Evolutionary conservation across 495 filamentous ascomycete genomes (phyloP), one percentile per base, ranked within the genome.

Genomic region (Neurospora sp.): DNA sequence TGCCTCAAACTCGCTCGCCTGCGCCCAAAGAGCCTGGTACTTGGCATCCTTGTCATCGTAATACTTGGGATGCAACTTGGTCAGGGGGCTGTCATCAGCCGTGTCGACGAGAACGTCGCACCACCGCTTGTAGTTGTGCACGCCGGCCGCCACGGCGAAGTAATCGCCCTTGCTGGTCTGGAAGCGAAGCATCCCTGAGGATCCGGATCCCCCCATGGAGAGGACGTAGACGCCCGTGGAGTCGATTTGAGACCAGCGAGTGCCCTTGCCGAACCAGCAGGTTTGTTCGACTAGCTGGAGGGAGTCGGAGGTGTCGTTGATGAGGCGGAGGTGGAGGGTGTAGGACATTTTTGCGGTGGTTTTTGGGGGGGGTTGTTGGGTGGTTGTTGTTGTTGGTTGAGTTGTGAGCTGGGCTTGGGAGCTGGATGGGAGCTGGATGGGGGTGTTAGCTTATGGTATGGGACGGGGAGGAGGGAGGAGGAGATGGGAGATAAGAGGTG

Each of bases 111-210:
- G 23, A 5, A 74, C 20, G 31, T 74, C 72, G 69, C 72, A 74
- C 72, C 72, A 74, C n/a, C 72, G 72, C 72, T 74, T 74, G 69
- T 72, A 41, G 42, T 74, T 74, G 72, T 74, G 72, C 31, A 74
- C 39, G 9, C 72, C 72, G 42, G n/a, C 69, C 37, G 69, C 69
- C 2, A 74, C 42, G 69, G 72, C 37, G n/a, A 74, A 74, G 72
- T 14, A 44, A 5, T 74, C 72, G 39, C 72, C 72, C 18, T 46
- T 23, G 20, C 39, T 72, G 8, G 69, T 48, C 8, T 42, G 72
- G 31, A 74, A 39, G 23, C 72, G 72, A 2, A 74, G 37, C 72
- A 74, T 74, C 7, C 72, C 72, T 5, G 72, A 74, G 40, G 39
- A 44, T 9, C 72, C 72, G 42, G 38, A 44, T 0, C 1, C 3